These are phyloP conservation scores for Linum tenue DNA, from an alignment of 345 rosid species.

Conservation along the genomic window DNA sequence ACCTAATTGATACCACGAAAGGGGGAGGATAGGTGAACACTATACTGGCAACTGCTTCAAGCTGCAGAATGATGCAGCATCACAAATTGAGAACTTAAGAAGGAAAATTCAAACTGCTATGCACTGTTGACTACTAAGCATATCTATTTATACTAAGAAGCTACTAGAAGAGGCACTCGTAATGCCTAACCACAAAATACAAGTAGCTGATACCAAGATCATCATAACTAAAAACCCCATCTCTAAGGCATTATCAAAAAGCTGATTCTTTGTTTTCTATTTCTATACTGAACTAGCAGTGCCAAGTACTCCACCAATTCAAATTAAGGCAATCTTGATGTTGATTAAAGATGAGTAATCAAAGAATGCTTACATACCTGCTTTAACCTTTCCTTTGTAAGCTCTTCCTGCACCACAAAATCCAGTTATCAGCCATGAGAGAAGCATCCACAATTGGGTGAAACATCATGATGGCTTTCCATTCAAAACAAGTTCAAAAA, in stretches of 20 bases:
- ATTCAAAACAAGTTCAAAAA: neutral
- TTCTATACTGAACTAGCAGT: too few species aligned
- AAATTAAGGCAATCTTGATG: too few species aligned
- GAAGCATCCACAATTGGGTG: neutral
- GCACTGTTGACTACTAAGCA: neutral
- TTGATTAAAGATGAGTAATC: neutral
- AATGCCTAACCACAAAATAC: neutral
- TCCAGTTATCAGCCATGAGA: slow-evolving; percentile 6
- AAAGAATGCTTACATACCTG: slow-evolving; percentile 34
- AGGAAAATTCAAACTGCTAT: too few species aligned
- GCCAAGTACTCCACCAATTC: neutral
- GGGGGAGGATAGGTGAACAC: too few species aligned
- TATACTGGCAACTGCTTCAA: too few species aligned
- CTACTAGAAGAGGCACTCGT: neutral
- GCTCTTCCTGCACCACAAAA: slow-evolving; percentile 45
- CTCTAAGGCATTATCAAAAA: neutral
- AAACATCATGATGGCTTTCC: neutral
- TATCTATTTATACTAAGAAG: neutral
- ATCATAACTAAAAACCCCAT: neutral
- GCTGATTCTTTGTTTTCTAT: neutral
- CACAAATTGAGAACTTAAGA: neutral
- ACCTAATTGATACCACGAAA: too few species aligned
- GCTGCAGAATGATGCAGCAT: neutral
- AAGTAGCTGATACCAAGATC: neutral
- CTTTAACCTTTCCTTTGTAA: slow-evolving; percentile 53